Base-by-base conservation (phyloP, 1,139 yeast species). In the Blastobotrys proliferans region DNA sequence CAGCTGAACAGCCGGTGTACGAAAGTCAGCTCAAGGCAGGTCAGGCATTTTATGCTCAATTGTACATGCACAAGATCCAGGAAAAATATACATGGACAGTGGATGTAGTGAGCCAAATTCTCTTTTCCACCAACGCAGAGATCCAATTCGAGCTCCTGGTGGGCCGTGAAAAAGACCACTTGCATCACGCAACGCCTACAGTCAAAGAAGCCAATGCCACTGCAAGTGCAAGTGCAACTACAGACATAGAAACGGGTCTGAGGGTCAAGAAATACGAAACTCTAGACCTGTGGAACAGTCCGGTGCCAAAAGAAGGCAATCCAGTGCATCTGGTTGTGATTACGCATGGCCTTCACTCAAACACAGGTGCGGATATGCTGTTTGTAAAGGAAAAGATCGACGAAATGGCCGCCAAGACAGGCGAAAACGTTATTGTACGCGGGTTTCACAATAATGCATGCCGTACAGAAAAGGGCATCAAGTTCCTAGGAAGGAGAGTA, bases 301-400 rank as follows among this genome's bases (percentile, higher is more conserved):
- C 81, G 0, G 57, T 69, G 0, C 82, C 83, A 1, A 62, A 68
- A 2, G 43, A 41, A 1, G 63, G 68, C 4, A 53, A 61, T 4
- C 83, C 84, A 0, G 70, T 79, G 6, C 96, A 87, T 62, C 66
- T 87, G 47, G 92, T 86, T 21, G 70, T 87, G 1, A 57, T 92
- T 25, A 85, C 96, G 0, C 98, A 92, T 63, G 99, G 99, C 0
- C 67, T 92, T 31, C 96, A 88, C 60, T 86, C 97, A 0, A 92
- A 92, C 58, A 78, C 83, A 0, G 78, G 94, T 1, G 84, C 95
- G 0, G 99, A 92, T 61, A 76, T 92, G 92, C 72, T 82, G 34
- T 92, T 83, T 55, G 54, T 90, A 40, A 90, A 88, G 59, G 97
- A 92, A 55, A 77, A 77, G 54, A 77, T 92, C 3, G 95, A 88